Percentiles rank a stretch among this genome's conserved stretches.
Evolutionary conservation across 1,139 yeast genomes (phyloP).

Genomic region (Yamadazyma epiphylla): DNA sequence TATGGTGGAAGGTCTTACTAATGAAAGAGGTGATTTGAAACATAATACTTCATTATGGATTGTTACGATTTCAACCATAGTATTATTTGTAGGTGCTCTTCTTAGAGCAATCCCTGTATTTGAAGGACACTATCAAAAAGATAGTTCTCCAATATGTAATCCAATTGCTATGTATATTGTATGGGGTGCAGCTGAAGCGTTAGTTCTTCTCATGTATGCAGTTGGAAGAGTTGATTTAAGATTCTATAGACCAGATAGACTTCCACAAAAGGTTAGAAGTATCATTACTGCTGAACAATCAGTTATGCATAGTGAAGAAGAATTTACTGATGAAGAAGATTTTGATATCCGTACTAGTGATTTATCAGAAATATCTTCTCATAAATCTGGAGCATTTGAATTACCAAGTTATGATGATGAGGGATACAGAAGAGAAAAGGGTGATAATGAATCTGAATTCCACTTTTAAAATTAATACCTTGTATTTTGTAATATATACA

Average conservation of each 20-base stretch:
- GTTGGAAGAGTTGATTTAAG: conserved; percentile 68
- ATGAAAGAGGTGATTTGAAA: conserved; percentile 41
- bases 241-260: conserved; percentile 71
- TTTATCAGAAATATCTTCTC: conserved; percentile 9
- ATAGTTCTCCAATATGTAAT: conserved; percentile 18
- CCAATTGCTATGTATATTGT: conserved; percentile 64
- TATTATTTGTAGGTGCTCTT: conserved; percentile 55
- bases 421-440: conserved; percentile 6
- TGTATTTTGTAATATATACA: conserved; percentile 3
- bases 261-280: conserved; percentile 36
- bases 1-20: conserved; percentile 41
- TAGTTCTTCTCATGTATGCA: conserved; percentile 53
- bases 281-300: conserved; percentile 44
- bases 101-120: conserved; percentile 57
- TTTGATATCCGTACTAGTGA: conserved; percentile 12
- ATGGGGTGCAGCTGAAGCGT: conserved; percentile 59
- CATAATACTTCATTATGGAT: conserved; percentile 49
- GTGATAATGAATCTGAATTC: conserved; percentile 16
- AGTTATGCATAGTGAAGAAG: conserved; percentile 12
- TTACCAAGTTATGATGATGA: conserved; percentile 15
- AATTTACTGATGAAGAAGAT: conserved; percentile 9
- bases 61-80: conserved; percentile 47
- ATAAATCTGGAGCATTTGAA: conserved; percentile 4
- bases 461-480: conserved; percentile 11
- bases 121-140: conserved; percentile 24